These are phyloP conservation scores for Saccharomyces eubayanus DNA, from an alignment of 805 yeast species.

Conservation along the genomic window DNA sequence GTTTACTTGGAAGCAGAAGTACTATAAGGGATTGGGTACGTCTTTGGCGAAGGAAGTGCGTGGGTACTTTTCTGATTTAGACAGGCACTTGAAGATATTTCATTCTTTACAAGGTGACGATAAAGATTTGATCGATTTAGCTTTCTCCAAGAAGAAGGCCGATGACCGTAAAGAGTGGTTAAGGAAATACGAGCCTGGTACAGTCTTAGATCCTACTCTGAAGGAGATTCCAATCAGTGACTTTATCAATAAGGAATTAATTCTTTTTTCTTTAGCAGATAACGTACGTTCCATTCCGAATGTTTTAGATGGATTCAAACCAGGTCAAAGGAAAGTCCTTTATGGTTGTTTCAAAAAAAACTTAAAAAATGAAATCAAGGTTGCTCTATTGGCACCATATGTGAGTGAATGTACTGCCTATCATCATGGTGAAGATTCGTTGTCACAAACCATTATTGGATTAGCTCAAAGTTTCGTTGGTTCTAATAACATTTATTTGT, in stretches of 20 bases:
- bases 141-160: conserved; percentile 89
- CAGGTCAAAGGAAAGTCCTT: conserved; percentile 91
- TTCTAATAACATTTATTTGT: conserved; percentile 73
- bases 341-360: conserved; percentile 80
- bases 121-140: conserved; percentile 71
- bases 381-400: conserved; percentile 83
- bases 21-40: conserved; percentile 98
- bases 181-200: conserved; percentile 83
- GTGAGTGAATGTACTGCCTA: conserved; percentile 84
- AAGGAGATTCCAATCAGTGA: conserved; percentile 80
- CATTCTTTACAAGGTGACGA: conserved; percentile 76
- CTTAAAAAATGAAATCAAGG: conserved; percentile 69
- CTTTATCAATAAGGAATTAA: conserved; percentile 89
- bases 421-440: conserved; percentile 89
- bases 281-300: conserved; percentile 92
- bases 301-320: conserved; percentile 89
- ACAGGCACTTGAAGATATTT: conserved; percentile 77
- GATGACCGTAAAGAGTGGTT: conserved; percentile 98
- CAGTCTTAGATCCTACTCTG: conserved; percentile 74
- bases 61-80: conserved; percentile 79
- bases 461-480: conserved; percentile 94
- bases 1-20: conserved; percentile 84
- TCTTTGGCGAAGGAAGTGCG: conserved; percentile 76
- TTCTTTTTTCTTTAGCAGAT: conserved; percentile 93
- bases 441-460: conserved; percentile 84